Conservation (phyloP, 2,329 filamentous ascomycete genomes). For the Hymenoscyphus salicellus region DNA sequence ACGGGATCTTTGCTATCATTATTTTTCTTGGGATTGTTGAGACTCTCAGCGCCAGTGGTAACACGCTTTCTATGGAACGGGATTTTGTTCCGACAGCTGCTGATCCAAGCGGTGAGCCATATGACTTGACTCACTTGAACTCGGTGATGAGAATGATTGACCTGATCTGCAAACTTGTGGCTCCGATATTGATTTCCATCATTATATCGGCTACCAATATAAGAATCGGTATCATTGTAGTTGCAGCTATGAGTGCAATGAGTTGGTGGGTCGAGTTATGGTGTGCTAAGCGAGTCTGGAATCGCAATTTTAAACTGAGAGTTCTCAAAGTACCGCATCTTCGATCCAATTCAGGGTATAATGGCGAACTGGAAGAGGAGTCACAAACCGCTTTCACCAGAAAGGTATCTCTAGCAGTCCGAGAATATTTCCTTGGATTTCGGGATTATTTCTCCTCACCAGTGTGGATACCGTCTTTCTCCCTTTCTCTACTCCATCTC, state of each 20-base stretch:
- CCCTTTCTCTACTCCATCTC: constrained; percentile 50
- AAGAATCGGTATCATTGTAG: constrained; percentile 44
- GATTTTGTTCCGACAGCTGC: constrained; percentile 45
- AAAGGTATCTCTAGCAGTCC: constrained; percentile 13
- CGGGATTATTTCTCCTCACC: constrained; percentile 39
- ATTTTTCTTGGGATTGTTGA: constrained; percentile 42
- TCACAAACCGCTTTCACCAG: background rate
- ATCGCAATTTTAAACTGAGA: constrained; percentile 31
- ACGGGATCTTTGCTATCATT: constrained; percentile 37
- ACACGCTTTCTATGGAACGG: constrained; percentile 47
- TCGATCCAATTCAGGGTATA: background rate
- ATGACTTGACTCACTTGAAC: constrained; percentile 46
- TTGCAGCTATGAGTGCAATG: constrained; percentile 44
- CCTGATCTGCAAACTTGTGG: constrained; percentile 54
- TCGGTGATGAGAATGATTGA: constrained; percentile 56
- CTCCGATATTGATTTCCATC: constrained; percentile 50
- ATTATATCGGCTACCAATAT: constrained; percentile 44
- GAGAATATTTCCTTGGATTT: constrained; percentile 34
- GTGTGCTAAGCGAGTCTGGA: constrained; percentile 43
- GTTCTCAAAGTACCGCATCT: constrained; percentile 29
- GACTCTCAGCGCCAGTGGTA: constrained; percentile 42
- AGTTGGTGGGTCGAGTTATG: constrained; percentile 42
- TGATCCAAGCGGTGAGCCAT: constrained; percentile 33
- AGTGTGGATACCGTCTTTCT: constrained; percentile 47
- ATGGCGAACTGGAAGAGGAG: background rate